Base-by-base conservation (phyloP, 768 basidiomycete genomes). In the Suillus hirtellus region DNA sequence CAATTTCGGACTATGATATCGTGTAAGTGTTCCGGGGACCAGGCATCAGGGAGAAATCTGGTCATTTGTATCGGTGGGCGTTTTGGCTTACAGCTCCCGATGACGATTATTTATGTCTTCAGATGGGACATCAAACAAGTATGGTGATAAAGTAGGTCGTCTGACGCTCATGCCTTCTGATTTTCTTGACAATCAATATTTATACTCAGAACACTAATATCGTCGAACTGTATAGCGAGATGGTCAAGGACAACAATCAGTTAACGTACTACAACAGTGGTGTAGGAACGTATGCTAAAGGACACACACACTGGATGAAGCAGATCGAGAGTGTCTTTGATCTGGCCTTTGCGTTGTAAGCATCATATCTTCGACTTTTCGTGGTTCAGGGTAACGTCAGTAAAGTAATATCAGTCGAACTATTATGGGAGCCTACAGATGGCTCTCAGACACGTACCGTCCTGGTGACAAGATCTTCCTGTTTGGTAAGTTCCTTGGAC, bases 251-350 rank as follows among this genome's bases (percentile, higher is more conserved):
- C 50, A 67, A 72, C 2, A 60, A 60, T 0, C 80, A 80, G 50
- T 70, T 77, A 38, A 77, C 78, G 5, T 80, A 79, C 59, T 80
- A 80, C 64, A 75, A 75, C 60, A 80, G 79, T 52, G 79, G 79
- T 8, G 75, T 80, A 19, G 79, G 79, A 4, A 67, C 80, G 3
- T 73, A 72, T 60, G 75, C 74, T 19, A 71, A 68, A 52, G 50
- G 9, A 10, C 50, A 52, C 4, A 60, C 60, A 24, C 75, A 69
- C 24, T 34, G 62, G 38, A 63, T 56, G 24, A 71, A 70, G 61
- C 65, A 65, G 6, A 0, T 79, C 2, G 66, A 60, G n/a, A 69
- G 72, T 58, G 58, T 38, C 12, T 59, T 79, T 31, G 79, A 81
- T 54, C 62, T 78, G 60, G 76, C 72, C 4, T 60, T 82, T 44